Conservation (phyloP, 2,329 filamentous ascomycete genomes). For the Ceratocystis eucalypticola region DNA sequence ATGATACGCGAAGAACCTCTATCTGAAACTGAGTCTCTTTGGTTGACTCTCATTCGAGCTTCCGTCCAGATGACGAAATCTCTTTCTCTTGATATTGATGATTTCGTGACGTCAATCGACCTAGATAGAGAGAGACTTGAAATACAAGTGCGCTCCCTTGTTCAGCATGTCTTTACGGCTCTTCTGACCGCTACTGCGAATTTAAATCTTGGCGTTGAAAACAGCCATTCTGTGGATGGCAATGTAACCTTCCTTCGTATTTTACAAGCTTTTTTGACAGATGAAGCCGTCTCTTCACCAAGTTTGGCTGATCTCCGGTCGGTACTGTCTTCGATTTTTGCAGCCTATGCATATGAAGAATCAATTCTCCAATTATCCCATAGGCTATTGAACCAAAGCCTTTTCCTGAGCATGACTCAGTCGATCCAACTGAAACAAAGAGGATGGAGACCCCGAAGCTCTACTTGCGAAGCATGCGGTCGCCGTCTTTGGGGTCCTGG, state of each 20-base stretch:
- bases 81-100: conserved; percentile 21
- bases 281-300: conserved; percentile 68
- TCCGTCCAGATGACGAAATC: conserved; percentile 42
- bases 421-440: conserved; percentile 62
- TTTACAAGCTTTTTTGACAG: conserved; percentile 72
- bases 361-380: conserved; percentile 77
- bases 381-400: conserved; percentile 70
- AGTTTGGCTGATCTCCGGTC: conserved; percentile 74
- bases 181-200: conserved; percentile 55
- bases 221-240: conserved; percentile 26
- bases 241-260: conserved; percentile 78
- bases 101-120: conserved; percentile 19
- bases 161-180: conserved; percentile 83
- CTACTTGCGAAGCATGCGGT: conserved; percentile 77
- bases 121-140: conserved; percentile 50
- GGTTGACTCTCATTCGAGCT: conserved; percentile 47
- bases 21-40: conserved; percentile 41
- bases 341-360: conserved; percentile 90
- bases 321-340: conserved; percentile 80
- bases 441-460: conserved; percentile 79
- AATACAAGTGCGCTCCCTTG: conserved; percentile 57
- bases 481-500: conserved; percentile 80
- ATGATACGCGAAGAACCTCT: conserved; percentile 29
- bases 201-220: conserved; percentile 20
- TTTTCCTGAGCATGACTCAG: conserved; percentile 70